A percentile compares a stretch with the other conserved stretches of the same genome.
Conservation (phyloP, 257 asterid genomes). For the Linderniella brevidens region DNA sequence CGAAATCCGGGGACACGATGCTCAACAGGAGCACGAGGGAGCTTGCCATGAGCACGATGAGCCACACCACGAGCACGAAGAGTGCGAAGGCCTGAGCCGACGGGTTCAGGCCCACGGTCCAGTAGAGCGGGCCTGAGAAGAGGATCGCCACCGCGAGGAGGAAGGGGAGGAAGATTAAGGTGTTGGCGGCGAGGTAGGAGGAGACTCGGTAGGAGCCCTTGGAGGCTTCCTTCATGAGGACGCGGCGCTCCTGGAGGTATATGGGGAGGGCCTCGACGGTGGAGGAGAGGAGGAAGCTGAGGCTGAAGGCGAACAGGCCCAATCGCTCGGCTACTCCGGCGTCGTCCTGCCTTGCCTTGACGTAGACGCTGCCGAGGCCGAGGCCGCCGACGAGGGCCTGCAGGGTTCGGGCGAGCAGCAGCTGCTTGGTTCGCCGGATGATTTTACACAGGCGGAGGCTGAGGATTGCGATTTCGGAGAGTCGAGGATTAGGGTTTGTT, state of each 20-base stretch:
- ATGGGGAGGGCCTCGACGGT: slow-evolving; percentile 89
- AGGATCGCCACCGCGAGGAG: slow-evolving; percentile 44
- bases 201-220: slow-evolving; percentile 89
- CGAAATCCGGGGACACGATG: slow-evolving; percentile 66
- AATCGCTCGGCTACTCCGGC: slow-evolving; percentile 69
- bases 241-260: slow-evolving; percentile 76
- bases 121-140: slow-evolving; percentile 54
- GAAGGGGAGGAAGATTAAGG: slow-evolving; percentile 77
- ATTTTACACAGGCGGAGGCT: slow-evolving; percentile 64
- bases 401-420: slow-evolving; percentile 57
- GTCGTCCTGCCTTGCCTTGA: slow-evolving; percentile 42
- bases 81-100: slow-evolving; percentile 54
- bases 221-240: slow-evolving; percentile 64
- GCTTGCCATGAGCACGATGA: slow-evolving; percentile 64
- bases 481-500: slow-evolving; percentile 46
- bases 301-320: slow-evolving; percentile 82
- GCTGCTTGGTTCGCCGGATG: slow-evolving; percentile 67
- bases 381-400: slow-evolving; percentile 85
- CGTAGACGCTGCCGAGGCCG: slow-evolving; percentile 68
- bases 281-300: slow-evolving; percentile 81
- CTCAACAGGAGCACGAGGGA: slow-evolving; percentile 68
- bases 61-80: slow-evolving; percentile 68
- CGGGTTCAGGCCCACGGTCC: slow-evolving; percentile 63
- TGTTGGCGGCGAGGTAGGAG: slow-evolving; percentile 64
- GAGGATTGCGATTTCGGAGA: slow-evolving; percentile 39